Conservation (phyloP, 306 rosid genomes). For the Elaeagnus macrophylla region DNA sequence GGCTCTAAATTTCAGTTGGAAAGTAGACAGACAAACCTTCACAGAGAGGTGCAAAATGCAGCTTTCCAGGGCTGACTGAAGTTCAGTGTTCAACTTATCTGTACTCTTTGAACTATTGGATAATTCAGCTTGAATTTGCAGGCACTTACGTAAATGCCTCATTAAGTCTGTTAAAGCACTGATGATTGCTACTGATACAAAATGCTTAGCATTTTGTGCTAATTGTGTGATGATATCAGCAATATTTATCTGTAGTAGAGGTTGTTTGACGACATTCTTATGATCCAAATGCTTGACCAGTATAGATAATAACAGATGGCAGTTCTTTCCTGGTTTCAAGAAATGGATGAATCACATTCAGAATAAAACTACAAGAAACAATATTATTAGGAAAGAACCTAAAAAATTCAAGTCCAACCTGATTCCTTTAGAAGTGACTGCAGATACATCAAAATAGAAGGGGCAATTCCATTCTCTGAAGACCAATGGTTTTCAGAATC, state of each 20-base stretch:
- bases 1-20: slow-evolving; percentile 8
- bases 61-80: slow-evolving; percentile 58
- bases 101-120: slow-evolving; percentile 30
- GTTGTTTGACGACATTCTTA: slow-evolving; percentile 65
- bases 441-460: slow-evolving; percentile 51
- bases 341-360: slow-evolving; percentile 7
- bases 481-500: slow-evolving; percentile 78
- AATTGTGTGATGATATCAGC: slow-evolving; percentile 52
- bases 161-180: slow-evolving; percentile 73
- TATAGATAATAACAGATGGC: slow-evolving; percentile 62
- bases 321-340: slow-evolving; percentile 62
- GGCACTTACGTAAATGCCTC: slow-evolving; percentile 71
- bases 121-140: slow-evolving; percentile 51
- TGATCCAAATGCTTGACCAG: slow-evolving; percentile 98
- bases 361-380: neutral
- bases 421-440: slow-evolving; percentile 73
- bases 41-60: slow-evolving; percentile 62
- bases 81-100: slow-evolving; percentile 44
- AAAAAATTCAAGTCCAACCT: slow-evolving; percentile 41
- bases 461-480: slow-evolving; percentile 61
- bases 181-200: slow-evolving; percentile 48
- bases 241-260: slow-evolving; percentile 54
- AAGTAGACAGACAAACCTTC: slow-evolving; percentile 44
- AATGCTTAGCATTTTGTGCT: slow-evolving; percentile 57
- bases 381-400: neutral